Evolutionary conservation across 2,329 filamentous ascomycete genomes (phyloP), one percentile per base, ranked within the genome.

Genomic region (Fusarium oxysporum): DNA sequence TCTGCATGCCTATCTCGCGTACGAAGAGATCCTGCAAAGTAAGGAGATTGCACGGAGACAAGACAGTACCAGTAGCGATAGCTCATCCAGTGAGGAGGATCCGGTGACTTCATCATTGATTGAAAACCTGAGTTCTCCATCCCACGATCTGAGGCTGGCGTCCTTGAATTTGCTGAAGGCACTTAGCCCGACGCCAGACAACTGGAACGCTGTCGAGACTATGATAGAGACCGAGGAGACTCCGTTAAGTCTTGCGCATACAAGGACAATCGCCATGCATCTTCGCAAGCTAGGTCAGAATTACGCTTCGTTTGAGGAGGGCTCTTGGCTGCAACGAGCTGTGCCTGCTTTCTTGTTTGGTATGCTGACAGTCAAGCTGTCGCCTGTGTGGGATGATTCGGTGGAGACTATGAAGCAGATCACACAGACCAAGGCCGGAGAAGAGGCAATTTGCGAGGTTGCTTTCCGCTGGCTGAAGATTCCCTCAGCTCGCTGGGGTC

Each of bases 291-390:
- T 98, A 47, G 86, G 92, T 19, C 83, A 87, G 60, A 83, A 83
- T 35, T 97, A 96, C 79, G 82, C 87, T 10, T 85, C 88, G 30
- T 79, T 92, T 14, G 84, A 85, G 44, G 83, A 88, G 5, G 86
- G 89, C 41, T 88, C 88, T 3, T 93, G 92, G 89, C 83, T 97
- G 72, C 86, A 89, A 65, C 87, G 89, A 76, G 90, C 94, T 11
- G 88, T 98, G 35, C 93, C 95, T 1, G 87, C 90, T 1, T 98
- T 95, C 77, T 91, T 94, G 76, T 97, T 98, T 76, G 96, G 96
- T 54, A 88, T 98, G 82, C 87, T 98, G 67, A 96, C 95, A 1
- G 91, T 97, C 54, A 93, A 92, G 74, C 86, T 98, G 72, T 89
- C 95, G 1, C 94, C 94, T 40, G 86, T 97, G 10, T 98, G 96